phyloP scores from a whole-genome alignment of 176 grass and related monocot species.

The Secale cereale region DNA sequence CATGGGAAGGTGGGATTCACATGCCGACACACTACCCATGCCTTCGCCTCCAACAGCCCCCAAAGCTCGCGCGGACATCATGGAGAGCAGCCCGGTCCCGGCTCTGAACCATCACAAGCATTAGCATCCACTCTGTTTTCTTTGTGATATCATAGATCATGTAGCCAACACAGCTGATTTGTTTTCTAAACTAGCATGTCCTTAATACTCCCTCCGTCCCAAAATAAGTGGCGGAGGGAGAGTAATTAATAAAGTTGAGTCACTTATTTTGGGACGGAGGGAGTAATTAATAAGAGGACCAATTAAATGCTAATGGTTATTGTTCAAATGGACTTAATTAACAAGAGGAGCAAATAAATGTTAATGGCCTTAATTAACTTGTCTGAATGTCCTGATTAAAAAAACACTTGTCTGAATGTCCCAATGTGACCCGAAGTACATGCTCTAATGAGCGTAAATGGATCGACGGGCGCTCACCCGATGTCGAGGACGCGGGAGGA shows the following conservation, averaged over 20 bases:
- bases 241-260: too few species aligned
- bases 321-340: neutral
- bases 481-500: slow-evolving; percentile 85
- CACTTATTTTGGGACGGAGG: too few species aligned
- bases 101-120: slow-evolving; percentile 51
- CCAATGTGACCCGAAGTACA: neutral
- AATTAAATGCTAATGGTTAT: too few species aligned
- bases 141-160: slow-evolving; percentile 9
- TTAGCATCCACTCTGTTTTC: slow-evolving; percentile 23
- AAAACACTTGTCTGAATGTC: neutral
- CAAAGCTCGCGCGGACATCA: slow-evolving; percentile 76
- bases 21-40: slow-evolving; percentile 51
- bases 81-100: slow-evolving; percentile 89
- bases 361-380: neutral
- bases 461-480: slow-evolving; percentile 37
- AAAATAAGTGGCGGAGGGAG: too few species aligned
- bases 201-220: neutral
- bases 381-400: neutral
- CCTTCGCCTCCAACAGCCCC: slow-evolving; percentile 32
- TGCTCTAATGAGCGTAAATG: neutral
- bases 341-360: neutral
- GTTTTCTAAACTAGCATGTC: neutral
- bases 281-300: neutral
- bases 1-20: slow-evolving; percentile 93
- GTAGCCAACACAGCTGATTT: neutral